Percentiles rank a stretch among this genome's conserved stretches.
phyloP scores from a whole-genome alignment of 2,329 filamentous ascomycete genomes.

The Lachnellula subtilissima region DNA sequence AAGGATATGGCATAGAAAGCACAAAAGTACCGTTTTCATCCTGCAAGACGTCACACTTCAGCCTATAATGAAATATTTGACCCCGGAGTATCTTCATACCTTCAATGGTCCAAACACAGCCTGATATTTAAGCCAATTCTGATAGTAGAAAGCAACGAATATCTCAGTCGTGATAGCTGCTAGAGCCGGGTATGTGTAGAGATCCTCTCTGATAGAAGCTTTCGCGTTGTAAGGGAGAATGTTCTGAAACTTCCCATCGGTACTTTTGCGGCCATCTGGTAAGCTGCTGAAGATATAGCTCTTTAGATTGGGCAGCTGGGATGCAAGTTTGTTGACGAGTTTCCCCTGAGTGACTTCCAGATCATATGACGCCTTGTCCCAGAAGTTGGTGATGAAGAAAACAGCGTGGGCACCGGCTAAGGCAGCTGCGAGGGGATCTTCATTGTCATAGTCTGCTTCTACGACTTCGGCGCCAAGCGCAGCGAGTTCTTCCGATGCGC shows the following conservation, averaged over 20 bases:
- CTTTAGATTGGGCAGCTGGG: slow-evolving; percentile 29
- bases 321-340: slow-evolving; percentile 37
- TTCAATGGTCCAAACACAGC: neutral
- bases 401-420: slow-evolving; percentile 42
- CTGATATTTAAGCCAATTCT: neutral
- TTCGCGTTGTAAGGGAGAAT: neutral
- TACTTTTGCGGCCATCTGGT: slow-evolving; percentile 32
- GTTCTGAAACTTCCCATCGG: slow-evolving; percentile 30
- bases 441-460: slow-evolving; percentile 37
- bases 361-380: slow-evolving; percentile 14
- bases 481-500: slow-evolving; percentile 11
- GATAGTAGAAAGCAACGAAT: neutral
- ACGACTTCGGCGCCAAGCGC: slow-evolving; percentile 28
- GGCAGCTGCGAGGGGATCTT: slow-evolving; percentile 36
- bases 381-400: slow-evolving; percentile 41
- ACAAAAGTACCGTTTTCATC: neutral
- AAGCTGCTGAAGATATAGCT: slow-evolving; percentile 39
- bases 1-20: neutral
- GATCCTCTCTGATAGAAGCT: neutral
- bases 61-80: neutral
- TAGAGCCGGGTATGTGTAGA: neutral
- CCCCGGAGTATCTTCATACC: neutral
- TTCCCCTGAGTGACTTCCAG: slow-evolving; percentile 30
- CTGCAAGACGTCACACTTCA: neutral
- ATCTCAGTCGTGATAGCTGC: neutral